A percentile compares a stretch with the other conserved stretches of the same genome.
Conservation (phyloP, 805 yeast genomes). For the Nakazawaea ernobii region DNA sequence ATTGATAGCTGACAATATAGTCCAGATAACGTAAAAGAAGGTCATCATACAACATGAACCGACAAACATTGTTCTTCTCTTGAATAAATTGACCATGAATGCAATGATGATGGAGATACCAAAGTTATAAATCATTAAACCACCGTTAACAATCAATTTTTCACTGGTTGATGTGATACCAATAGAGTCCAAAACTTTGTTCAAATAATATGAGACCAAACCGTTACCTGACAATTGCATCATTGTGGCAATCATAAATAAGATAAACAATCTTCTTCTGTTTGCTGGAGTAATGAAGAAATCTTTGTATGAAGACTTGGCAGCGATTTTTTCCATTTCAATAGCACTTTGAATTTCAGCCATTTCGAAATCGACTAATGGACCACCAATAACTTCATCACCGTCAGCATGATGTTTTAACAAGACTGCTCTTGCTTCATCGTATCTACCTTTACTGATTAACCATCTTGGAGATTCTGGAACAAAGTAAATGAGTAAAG, state of each 20-base stretch:
- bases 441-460: constrained; percentile 43
- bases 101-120: constrained; percentile 26
- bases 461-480: constrained; percentile 78
- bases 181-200: constrained; percentile 43
- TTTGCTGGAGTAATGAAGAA: constrained; percentile 29
- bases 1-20: constrained; percentile 40
- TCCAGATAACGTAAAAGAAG: constrained; percentile 34
- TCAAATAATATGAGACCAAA: constrained; percentile 39
- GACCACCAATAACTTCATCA: constrained; percentile 19
- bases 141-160: constrained; percentile 46
- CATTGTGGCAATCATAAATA: constrained; percentile 24
- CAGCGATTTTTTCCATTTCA: constrained; percentile 29
- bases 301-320: constrained; percentile 28
- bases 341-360: constrained; percentile 30
- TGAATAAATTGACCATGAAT: constrained; percentile 22
- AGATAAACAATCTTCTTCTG: constrained; percentile 32
- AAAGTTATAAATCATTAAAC: constrained; percentile 42
- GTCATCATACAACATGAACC: constrained; percentile 31
- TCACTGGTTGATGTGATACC: constrained; percentile 42
- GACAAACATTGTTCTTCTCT: constrained; percentile 32
- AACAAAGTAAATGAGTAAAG: constrained; percentile 26
- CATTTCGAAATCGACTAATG: constrained; percentile 29
- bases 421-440: constrained; percentile 41
- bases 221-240: constrained; percentile 42
- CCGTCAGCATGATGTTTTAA: constrained; percentile 31